Percentiles rank a stretch among this genome's conserved stretches.
Evolutionary conservation across 176 grass and related monocot species (phyloP).

Genomic region (Rhynchospora tenuis): DNA sequence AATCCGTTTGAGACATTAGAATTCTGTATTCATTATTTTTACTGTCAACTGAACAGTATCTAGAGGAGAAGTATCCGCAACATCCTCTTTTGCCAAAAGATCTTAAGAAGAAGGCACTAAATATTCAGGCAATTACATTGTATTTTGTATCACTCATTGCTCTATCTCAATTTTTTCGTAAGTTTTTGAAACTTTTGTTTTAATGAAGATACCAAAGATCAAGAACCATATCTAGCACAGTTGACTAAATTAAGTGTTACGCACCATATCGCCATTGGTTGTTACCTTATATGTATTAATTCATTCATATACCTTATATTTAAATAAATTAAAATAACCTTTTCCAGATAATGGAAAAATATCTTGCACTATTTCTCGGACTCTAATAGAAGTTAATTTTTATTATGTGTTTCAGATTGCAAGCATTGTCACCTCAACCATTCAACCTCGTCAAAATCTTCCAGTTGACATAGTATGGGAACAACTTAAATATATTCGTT

Average conservation of each 20-base stretch:
- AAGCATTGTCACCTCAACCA: constrained; percentile 74
- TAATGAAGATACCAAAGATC: neutral
- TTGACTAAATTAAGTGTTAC: too few relatives aligned
- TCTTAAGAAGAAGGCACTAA: constrained; percentile 68
- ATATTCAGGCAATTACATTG: constrained; percentile 57
- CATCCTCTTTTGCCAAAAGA: constrained; percentile 60
- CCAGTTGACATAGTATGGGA: constrained; percentile 44
- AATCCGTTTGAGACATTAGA: constrained; percentile 2
- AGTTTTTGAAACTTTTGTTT: neutral
- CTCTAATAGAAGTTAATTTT: neutral
- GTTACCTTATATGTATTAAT: too few relatives aligned
- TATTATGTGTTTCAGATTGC: constrained; percentile 55
- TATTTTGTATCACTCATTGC: neutral
- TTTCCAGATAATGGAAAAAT: neutral
- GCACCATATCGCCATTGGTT: too few relatives aligned
- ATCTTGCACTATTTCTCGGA: neutral
- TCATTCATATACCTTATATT: neutral
- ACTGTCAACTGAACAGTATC: constrained; percentile 47
- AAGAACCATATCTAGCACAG: too few relatives aligned
- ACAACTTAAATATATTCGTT: neutral
- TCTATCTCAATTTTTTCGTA: neutral
- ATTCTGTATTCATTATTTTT: neutral
- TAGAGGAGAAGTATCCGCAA: constrained; percentile 85
- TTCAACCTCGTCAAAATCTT: constrained; percentile 75
- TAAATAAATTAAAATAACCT: neutral